Evolutionary conservation across 495 filamentous ascomycete genomes (phyloP).

Genomic region (Penicillium manginii): DNA sequence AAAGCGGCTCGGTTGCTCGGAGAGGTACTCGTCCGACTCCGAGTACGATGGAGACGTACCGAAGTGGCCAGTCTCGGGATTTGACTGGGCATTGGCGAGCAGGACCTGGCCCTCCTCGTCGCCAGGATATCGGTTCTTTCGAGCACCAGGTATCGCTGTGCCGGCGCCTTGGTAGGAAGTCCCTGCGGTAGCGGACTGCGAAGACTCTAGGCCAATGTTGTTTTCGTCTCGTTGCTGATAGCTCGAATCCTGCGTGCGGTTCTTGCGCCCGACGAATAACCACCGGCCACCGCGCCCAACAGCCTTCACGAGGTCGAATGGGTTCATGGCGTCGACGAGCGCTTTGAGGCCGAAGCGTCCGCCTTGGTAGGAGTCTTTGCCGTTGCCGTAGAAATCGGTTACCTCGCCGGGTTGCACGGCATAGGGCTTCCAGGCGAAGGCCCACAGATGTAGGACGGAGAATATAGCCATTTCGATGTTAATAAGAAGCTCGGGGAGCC

Average conservation of each 20-base stretch:
- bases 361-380: constrained; percentile 58
- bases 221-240: constrained; percentile 45
- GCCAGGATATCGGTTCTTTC: constrained; percentile 23
- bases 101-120: constrained; percentile 48
- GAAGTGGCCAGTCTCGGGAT: constrained; percentile 28
- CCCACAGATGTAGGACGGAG: constrained; percentile 76
- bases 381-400: constrained; percentile 52
- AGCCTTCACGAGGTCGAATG: constrained; percentile 82
- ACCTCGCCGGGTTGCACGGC: constrained; percentile 40
- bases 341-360: constrained; percentile 66
- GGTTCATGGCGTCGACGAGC: constrained; percentile 74
- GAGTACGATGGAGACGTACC: constrained; percentile 27
- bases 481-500: constrained; percentile 76
- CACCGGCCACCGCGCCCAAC: constrained; percentile 77
- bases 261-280: constrained; percentile 74
- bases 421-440: constrained; percentile 79
- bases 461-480: constrained; percentile 91
- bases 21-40: constrained; percentile 28
- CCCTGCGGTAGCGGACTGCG: constrained; percentile 17
- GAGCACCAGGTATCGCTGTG: constrained; percentile 24
- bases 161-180: constrained; percentile 43
- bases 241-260: constrained; percentile 53
- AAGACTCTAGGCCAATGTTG: constrained; percentile 36
- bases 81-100: constrained; percentile 46
- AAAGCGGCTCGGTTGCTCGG: constrained; percentile 26